Conservation (phyloP, 164 flowering plant genomes). For the Sextonia rubra region DNA sequence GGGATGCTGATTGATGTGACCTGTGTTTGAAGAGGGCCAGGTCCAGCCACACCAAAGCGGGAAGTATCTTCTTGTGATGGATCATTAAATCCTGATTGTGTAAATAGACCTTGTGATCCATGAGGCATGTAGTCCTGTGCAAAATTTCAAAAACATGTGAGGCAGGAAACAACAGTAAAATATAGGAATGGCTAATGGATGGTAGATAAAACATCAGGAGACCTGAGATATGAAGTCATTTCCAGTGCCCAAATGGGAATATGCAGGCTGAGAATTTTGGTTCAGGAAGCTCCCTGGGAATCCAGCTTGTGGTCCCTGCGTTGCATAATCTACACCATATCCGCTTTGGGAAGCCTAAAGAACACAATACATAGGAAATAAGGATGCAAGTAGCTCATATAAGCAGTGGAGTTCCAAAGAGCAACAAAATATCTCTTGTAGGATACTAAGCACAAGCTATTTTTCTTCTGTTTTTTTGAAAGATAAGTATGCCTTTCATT, state of each 20-base stretch:
- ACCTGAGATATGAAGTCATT: constrained; percentile 99
- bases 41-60: constrained; percentile 64
- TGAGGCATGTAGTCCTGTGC: constrained; percentile 87
- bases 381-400: no score
- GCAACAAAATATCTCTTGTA: no score
- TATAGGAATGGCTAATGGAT: neutral
- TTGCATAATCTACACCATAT: constrained; percentile 81
- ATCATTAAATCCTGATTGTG: constrained; percentile 82
- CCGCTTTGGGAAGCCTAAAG: constrained; percentile 89
- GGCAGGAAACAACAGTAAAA: neutral
- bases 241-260: constrained; percentile 84
- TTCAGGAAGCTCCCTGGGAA: constrained; percentile 86
- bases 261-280: constrained; percentile 90
- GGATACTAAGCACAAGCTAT: no score
- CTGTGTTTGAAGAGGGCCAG: constrained; percentile 84
- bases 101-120: constrained; percentile 92
- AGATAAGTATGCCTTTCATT: no score
- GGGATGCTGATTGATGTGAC: constrained; percentile 24
- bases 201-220: constrained; percentile 7
- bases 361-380: constrained; percentile 10
- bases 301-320: constrained; percentile 82
- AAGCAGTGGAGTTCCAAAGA: no score
- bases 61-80: constrained; percentile 85
- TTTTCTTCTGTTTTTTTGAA: no score
- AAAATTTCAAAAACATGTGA: neutral